A percentile compares a stretch with the other conserved stretches of the same genome.
phyloP scores from a whole-genome alignment of 768 basidiomycete species.

The Hydnomerulius pinastri region DNA sequence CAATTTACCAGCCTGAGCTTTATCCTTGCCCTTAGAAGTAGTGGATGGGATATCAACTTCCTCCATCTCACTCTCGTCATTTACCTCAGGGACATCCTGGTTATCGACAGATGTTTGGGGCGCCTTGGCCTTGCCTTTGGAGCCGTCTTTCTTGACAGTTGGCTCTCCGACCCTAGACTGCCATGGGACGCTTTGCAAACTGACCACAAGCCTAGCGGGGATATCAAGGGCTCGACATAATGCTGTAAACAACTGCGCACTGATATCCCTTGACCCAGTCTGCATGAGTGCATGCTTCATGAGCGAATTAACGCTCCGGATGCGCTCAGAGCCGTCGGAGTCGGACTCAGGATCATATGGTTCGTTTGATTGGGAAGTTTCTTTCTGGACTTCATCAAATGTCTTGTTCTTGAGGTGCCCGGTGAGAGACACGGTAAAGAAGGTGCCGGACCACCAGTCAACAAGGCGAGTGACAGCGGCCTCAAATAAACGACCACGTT shows the following conservation, averaged over 20 bases:
- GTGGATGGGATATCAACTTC: slow-evolving; percentile 34
- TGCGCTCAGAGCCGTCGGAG: slow-evolving; percentile 57
- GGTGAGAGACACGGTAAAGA: slow-evolving; percentile 60
- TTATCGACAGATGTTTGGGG: slow-evolving; percentile 19
- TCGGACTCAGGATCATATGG: slow-evolving; percentile 42
- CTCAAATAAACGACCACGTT: slow-evolving; percentile 89
- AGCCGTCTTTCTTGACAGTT: slow-evolving; percentile 39
- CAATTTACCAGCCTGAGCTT: slow-evolving; percentile 15
- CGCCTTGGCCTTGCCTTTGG: slow-evolving; percentile 39
- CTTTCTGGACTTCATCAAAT: slow-evolving; percentile 69
- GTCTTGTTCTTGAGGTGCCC: slow-evolving; percentile 77
- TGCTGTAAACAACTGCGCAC: slow-evolving; percentile 89
- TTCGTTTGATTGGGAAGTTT: slow-evolving; percentile 30
- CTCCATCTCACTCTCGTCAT: slow-evolving; percentile 41
- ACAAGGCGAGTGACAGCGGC: slow-evolving; percentile 69
- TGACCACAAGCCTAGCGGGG: slow-evolving; percentile 85
- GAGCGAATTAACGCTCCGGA: slow-evolving; percentile 79
- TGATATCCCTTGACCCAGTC: slow-evolving; percentile 80
- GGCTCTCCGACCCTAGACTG: slow-evolving; percentile 62
- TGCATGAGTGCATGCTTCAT: slow-evolving; percentile 91
- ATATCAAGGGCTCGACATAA: slow-evolving; percentile 85
- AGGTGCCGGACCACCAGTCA: slow-evolving; percentile 82
- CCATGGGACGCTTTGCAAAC: slow-evolving; percentile 93
- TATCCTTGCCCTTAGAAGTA: slow-evolving; percentile 35
- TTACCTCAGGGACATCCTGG: slow-evolving; percentile 27